A percentile compares a stretch with the other conserved stretches of the same genome.
Conservation (phyloP, 1,139 yeast genomes). For the Kodamaea sp. region DNA sequence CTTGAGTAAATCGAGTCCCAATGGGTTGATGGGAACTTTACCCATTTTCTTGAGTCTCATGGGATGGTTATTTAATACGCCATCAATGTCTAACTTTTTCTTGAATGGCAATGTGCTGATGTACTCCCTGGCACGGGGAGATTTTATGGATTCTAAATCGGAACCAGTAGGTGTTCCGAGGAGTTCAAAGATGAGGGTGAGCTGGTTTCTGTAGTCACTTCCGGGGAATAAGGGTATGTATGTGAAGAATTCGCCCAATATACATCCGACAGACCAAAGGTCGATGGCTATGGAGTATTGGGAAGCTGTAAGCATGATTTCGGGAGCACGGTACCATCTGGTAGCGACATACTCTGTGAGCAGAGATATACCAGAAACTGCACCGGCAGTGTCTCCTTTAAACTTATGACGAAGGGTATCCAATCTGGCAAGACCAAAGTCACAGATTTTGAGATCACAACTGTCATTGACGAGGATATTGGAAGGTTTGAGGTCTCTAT, state of each 20-base stretch:
- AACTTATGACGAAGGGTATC: conserved; percentile 22
- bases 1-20: conserved; percentile 62
- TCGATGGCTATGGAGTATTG: conserved; percentile 74
- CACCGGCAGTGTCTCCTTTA: conserved; percentile 35
- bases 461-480: conserved; percentile 91
- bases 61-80: conserved; percentile 17
- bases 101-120: conserved; percentile 57
- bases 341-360: conserved; percentile 80
- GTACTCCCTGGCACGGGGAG: conserved; percentile 63
- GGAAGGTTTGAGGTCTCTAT: conserved; percentile 91
- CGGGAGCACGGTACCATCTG: conserved; percentile 81
- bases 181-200: conserved; percentile 58
- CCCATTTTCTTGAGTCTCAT: conserved; percentile 11
- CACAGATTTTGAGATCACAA: conserved; percentile 95
- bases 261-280: conserved; percentile 81
- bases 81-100: conserved; percentile 11
- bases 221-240: conserved; percentile 79
- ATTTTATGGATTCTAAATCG: conserved; percentile 57
- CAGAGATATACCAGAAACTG: conserved; percentile 27
- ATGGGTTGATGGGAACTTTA: conserved; percentile 41
- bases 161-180: conserved; percentile 65
- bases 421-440: conserved; percentile 69
- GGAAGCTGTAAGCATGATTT: conserved; percentile 69
- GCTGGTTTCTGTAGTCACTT: conserved; percentile 66
- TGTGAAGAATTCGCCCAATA: conserved; percentile 63